A percentile compares a stretch with the other conserved stretches of the same genome.
phyloP scores from a whole-genome alignment of 1,284 basidiomycete genomes.

The Anthracocystis walkeri region DNA sequence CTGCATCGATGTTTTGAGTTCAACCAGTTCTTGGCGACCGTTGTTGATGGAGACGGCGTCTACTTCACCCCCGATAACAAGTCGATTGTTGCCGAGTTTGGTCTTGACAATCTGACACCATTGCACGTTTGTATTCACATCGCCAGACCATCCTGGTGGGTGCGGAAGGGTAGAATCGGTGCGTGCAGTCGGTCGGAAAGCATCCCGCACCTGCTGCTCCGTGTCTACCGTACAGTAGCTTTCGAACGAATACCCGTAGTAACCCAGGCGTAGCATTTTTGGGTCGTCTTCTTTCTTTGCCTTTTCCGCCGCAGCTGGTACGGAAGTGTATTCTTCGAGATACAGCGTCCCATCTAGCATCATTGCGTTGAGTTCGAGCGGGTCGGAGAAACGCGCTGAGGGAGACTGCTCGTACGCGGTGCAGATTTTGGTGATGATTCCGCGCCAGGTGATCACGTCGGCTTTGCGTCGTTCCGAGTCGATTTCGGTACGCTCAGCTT shows the following conservation, averaged over 20 bases:
- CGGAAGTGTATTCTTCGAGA: conserved; percentile 81
- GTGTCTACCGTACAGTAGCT: conserved; percentile 79
- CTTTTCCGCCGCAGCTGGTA: conserved; percentile 77
- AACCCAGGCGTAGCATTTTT: conserved; percentile 17
- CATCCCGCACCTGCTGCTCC: conserved; percentile 9
- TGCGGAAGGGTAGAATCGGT: background rate
- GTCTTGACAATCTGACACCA: conserved; percentile 95
- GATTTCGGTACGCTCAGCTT: conserved; percentile 9
- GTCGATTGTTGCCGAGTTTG: conserved; percentile 81
- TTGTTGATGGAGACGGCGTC: conserved; percentile 78
- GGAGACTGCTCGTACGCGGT: conserved; percentile 50
- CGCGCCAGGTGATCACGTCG: conserved; percentile 83
- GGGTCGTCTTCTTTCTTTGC: conserved; percentile 68
- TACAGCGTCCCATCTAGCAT: conserved; percentile 77
- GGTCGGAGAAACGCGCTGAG: conserved; percentile 72
- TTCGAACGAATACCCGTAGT: conserved; percentile 80
- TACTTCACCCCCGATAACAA: conserved; percentile 92
- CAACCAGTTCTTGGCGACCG: conserved; percentile 75
- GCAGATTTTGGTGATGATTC: conserved; percentile 84
- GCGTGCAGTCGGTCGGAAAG: conserved; percentile 13
- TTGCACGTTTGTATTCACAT: conserved; percentile 92
- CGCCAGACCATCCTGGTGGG: conserved; percentile 77
- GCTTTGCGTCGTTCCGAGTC: conserved; percentile 63
- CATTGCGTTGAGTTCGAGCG: conserved; percentile 71
- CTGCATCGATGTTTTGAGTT: conserved; percentile 89